These are phyloP conservation scores for Tetraselmis chui DNA, from an alignment of 139 green algal genomes.

Conservation along the genomic window DNA sequence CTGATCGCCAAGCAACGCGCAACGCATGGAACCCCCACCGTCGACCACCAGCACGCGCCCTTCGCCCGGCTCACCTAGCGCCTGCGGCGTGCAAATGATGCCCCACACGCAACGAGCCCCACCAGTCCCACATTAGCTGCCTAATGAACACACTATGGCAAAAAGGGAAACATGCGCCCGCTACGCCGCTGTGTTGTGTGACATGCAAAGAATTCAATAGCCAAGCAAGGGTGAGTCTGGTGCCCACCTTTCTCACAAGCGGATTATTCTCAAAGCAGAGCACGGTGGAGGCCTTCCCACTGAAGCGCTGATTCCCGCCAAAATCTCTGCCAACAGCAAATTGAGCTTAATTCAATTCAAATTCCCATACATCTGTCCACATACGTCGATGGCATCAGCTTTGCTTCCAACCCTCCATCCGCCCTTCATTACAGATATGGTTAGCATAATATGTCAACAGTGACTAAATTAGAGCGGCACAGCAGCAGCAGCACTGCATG, in stretches of 20 bases:
- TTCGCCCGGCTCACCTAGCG: slow-evolving; percentile 66
- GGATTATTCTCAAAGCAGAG: slow-evolving; percentile 94
- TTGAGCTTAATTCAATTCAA: background rate
- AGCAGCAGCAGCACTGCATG: too few relatives aligned
- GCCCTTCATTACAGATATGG: background rate
- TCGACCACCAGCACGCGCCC: slow-evolving; percentile 90
- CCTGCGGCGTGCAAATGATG: too few relatives aligned
- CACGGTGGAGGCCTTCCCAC: slow-evolving; percentile 61
- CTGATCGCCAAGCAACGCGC: slow-evolving; percentile 91
- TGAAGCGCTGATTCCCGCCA: slow-evolving; percentile 62
- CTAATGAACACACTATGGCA: too few relatives aligned
- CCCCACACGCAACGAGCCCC: too few relatives aligned
- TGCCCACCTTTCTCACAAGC: slow-evolving; percentile 64
- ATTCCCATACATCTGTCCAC: too few relatives aligned
- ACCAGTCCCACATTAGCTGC: too few relatives aligned
- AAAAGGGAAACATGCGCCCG: too few relatives aligned
- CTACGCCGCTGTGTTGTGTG: too few relatives aligned
- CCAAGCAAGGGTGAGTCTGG: too few relatives aligned
- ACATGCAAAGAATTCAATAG: too few relatives aligned
- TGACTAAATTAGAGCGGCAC: too few relatives aligned
- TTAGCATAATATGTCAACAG: background rate
- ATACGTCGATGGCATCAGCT: too few relatives aligned
- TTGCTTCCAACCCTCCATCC: background rate
- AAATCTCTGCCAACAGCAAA: slow-evolving; percentile 43
- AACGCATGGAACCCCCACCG: slow-evolving; percentile 75